Evolutionary conservation across 1,284 basidiomycete species (phyloP).

Genomic region (Retiboletus fuscus): DNA sequence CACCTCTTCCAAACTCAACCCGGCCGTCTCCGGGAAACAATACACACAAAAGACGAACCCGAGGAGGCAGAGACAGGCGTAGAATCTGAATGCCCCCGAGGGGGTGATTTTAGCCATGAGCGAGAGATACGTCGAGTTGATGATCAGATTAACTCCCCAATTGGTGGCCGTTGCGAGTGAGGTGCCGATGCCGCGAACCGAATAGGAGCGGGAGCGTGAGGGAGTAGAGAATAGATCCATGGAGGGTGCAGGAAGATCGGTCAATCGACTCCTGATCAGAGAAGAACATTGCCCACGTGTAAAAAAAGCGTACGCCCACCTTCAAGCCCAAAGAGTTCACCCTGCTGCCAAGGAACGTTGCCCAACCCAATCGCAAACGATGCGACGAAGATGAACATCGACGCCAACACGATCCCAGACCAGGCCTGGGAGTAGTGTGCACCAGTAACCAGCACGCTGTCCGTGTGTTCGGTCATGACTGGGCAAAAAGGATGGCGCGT

Average conservation of each 20-base stretch:
- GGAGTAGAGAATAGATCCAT: neutral
- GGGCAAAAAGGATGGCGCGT: neutral
- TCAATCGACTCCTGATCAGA: neutral
- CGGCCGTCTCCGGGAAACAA: constrained; percentile 84
- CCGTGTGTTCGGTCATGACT: constrained; percentile 78
- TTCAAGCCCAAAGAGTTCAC: constrained; percentile 84
- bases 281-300: neutral
- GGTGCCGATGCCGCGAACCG: constrained; percentile 84
- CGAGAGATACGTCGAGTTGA: constrained; percentile 83
- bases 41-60: constrained; percentile 77
- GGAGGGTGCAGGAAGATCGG: neutral
- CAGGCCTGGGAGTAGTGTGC: constrained; percentile 71
- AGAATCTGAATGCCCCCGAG: constrained; percentile 83
- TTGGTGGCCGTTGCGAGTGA: constrained; percentile 84
- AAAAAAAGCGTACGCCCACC: constrained; percentile 49
- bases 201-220: neutral
- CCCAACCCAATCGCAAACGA: constrained; percentile 83
- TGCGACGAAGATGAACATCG: constrained; percentile 87
- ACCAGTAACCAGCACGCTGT: constrained; percentile 73
- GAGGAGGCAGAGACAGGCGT: constrained; percentile 78
- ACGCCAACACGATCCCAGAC: constrained; percentile 77
- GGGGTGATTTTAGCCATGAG: constrained; percentile 83
- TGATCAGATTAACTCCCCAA: constrained; percentile 85
- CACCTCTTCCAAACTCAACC: constrained; percentile 83
- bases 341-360: constrained; percentile 90